These are phyloP conservation scores for Aegilops umbellulata DNA, from an alignment of 176 grass and related monocot species.

Conservation along the genomic window DNA sequence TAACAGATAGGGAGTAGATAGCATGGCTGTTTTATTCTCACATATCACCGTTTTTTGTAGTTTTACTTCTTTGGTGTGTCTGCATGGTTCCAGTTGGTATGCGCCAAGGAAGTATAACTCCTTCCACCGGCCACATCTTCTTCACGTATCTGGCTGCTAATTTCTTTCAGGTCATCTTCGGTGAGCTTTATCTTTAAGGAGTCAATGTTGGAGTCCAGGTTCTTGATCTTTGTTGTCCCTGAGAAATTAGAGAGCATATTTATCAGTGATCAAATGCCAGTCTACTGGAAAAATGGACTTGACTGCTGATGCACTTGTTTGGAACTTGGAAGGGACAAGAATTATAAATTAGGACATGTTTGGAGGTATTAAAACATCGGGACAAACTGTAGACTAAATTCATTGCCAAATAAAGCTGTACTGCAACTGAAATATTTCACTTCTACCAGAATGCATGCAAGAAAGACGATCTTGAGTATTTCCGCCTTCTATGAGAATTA, in stretches of 20 bases:
- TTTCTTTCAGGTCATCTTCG: slow-evolving; percentile 56
- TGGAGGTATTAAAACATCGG: neutral
- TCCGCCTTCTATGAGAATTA: neutral
- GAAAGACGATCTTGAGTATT: neutral
- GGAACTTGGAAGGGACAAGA: neutral
- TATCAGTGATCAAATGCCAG: slow-evolving; percentile 18
- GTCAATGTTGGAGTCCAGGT: slow-evolving; percentile 62
- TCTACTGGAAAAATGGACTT: neutral
- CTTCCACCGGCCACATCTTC: slow-evolving; percentile 60
- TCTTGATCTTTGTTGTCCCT: slow-evolving; percentile 82
- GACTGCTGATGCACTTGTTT: neutral
- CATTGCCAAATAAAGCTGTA: neutral
- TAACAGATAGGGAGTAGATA: neutral
- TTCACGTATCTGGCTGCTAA: slow-evolving; percentile 40
- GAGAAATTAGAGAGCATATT: neutral
- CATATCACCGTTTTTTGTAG: neutral
- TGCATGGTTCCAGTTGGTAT: slow-evolving; percentile 39
- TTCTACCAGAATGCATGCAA: neutral
- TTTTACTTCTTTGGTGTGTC: slow-evolving; percentile 52
- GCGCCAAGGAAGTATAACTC: slow-evolving; percentile 28
- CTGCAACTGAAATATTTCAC: neutral
- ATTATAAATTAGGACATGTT: neutral
- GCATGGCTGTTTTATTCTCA: neutral
- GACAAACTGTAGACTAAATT: neutral
- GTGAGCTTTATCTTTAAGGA: slow-evolving; percentile 58